phyloP scores from a whole-genome alignment of 2,329 filamentous ascomycete genomes.

The Sporothrix sp. region DNA sequence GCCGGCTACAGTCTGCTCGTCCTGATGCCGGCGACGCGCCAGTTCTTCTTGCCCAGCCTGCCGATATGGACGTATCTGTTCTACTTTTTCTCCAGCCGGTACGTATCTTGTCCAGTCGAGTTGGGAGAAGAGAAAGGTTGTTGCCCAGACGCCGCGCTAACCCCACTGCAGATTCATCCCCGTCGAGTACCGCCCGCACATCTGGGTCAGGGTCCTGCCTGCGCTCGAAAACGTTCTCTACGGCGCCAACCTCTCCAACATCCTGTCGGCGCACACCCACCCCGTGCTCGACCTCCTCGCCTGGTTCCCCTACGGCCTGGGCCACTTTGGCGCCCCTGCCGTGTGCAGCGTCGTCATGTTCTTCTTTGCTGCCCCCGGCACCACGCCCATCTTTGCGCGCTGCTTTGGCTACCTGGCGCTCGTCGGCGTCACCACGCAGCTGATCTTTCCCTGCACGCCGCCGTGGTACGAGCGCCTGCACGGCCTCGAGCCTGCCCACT shows the following conservation, averaged over 20 bases:
- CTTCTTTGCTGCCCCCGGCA: slow-evolving; percentile 78
- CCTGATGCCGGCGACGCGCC: slow-evolving; percentile 72
- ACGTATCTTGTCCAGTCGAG: too few relatives aligned
- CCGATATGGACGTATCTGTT: slow-evolving; percentile 79
- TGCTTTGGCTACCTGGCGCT: slow-evolving; percentile 92
- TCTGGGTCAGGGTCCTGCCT: slow-evolving; percentile 90
- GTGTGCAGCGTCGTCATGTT: slow-evolving; percentile 74
- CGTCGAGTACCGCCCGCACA: slow-evolving; percentile 77
- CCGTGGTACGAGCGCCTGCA: slow-evolving; percentile 96
- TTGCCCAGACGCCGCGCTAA: not conserved
- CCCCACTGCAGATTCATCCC: slow-evolving; percentile 64
- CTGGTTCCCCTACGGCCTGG: slow-evolving; percentile 87
- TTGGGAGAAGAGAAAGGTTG: not conserved
- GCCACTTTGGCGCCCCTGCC: slow-evolving; percentile 79
- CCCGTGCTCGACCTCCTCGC: slow-evolving; percentile 76
- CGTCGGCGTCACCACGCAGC: slow-evolving; percentile 75
- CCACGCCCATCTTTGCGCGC: slow-evolving; percentile 72
- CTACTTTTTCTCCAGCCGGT: slow-evolving; percentile 90
- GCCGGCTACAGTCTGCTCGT: slow-evolving; percentile 59
- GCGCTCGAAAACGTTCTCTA: slow-evolving; percentile 95
- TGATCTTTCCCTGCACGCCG: slow-evolving; percentile 85
- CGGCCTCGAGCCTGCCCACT: slow-evolving; percentile 82
- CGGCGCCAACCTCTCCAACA: slow-evolving; percentile 90
- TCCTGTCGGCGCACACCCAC: slow-evolving; percentile 82
- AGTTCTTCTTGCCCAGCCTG: slow-evolving; percentile 83